phyloP scores from a whole-genome alignment of 2,329 filamentous ascomycete genomes.

The Epichloe scottii region DNA sequence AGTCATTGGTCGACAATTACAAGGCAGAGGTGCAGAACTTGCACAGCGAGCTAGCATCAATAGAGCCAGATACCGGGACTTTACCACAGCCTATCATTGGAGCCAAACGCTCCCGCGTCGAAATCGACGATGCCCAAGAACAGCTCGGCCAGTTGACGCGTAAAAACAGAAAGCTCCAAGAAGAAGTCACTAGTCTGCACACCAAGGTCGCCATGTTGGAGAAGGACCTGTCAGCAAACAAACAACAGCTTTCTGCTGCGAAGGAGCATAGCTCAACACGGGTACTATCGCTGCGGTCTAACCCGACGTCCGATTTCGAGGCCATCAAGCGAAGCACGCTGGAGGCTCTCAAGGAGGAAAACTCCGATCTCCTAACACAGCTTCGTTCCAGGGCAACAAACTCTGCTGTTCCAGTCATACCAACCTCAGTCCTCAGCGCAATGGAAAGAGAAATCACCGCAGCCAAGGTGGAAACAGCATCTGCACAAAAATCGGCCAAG shows the following conservation, averaged over 20 bases:
- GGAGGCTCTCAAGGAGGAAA: conserved; percentile 66
- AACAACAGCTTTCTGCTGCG: conserved; percentile 57
- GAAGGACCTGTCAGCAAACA: conserved; percentile 59
- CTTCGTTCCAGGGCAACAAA: conserved; percentile 36
- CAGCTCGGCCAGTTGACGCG: conserved; percentile 73
- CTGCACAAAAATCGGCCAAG: conserved; percentile 69
- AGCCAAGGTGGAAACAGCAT: conserved; percentile 53
- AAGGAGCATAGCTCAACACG: conserved; percentile 62
- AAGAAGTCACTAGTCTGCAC: conserved; percentile 58
- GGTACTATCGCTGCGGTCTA: conserved; percentile 76
- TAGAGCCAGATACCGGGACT: conserved; percentile 34
- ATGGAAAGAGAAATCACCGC: conserved; percentile 65
- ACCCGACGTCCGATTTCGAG: conserved; percentile 78
- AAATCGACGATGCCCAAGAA: conserved; percentile 51
- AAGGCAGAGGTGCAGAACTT: conserved; percentile 65
- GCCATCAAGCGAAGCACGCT: conserved; percentile 75
- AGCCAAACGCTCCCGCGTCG: conserved; percentile 52
- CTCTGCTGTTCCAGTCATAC: conserved; percentile 51
- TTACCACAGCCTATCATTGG: conserved; percentile 28
- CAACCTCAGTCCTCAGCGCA: conserved; percentile 62
- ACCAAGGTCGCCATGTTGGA: conserved; percentile 59
- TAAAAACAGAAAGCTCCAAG: conserved; percentile 77
- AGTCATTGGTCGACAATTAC: conserved; percentile 78
- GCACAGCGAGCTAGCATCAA: conserved; percentile 58
- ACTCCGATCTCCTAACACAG: conserved; percentile 66